phyloP scores from a whole-genome alignment of 2,329 filamentous ascomycete species.

The Penicillium sp. region DNA sequence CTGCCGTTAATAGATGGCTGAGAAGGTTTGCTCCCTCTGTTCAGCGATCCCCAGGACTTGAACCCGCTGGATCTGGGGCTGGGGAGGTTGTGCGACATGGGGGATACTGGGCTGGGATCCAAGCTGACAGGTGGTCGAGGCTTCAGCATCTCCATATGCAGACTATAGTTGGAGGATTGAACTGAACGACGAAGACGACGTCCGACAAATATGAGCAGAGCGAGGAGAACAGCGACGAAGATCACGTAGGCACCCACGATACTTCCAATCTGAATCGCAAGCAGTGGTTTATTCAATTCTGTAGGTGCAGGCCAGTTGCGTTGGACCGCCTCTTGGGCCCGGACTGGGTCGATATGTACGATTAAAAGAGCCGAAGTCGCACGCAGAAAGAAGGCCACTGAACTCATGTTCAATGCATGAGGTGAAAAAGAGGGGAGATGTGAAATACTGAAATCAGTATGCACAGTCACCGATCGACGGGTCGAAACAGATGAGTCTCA shows the following conservation, averaged over 20 bases:
- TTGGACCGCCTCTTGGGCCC: conserved; percentile 43
- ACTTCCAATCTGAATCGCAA: conserved; percentile 80
- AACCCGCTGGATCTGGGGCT: conserved; percentile 42
- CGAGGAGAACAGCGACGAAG: conserved; percentile 72
- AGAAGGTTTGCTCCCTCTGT: conserved; percentile 30
- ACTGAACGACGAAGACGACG: conserved; percentile 56
- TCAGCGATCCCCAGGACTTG: conserved; percentile 40
- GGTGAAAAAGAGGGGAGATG: conserved; percentile 6
- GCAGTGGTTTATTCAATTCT: conserved; percentile 62
- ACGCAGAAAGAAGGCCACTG: conserved; percentile 49
- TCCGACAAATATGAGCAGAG: conserved; percentile 64
- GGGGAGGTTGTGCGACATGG: conserved; percentile 31
- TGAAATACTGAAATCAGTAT: conserved; percentile 14
- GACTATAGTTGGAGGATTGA: conserved; percentile 53
- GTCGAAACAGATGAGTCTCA: conserved; percentile 29
- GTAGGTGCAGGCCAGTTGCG: conserved; percentile 29
- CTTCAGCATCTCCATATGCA: conserved; percentile 62
- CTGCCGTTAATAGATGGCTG: conserved; percentile 57
- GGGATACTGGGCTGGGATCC: conserved; percentile 39
- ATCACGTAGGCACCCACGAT: conserved; percentile 82
- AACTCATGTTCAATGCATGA: conserved; percentile 22
- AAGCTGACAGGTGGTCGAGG: conserved; percentile 35
- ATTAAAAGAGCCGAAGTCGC: conserved; percentile 60
- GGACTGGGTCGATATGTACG: conserved; percentile 20
- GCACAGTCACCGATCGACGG: conserved; percentile 25